A percentile compares a stretch with the other conserved stretches of the same genome.
Evolutionary conservation across 2,329 filamentous ascomycete genomes (phyloP).

Genomic region (Diplodia mutila): DNA sequence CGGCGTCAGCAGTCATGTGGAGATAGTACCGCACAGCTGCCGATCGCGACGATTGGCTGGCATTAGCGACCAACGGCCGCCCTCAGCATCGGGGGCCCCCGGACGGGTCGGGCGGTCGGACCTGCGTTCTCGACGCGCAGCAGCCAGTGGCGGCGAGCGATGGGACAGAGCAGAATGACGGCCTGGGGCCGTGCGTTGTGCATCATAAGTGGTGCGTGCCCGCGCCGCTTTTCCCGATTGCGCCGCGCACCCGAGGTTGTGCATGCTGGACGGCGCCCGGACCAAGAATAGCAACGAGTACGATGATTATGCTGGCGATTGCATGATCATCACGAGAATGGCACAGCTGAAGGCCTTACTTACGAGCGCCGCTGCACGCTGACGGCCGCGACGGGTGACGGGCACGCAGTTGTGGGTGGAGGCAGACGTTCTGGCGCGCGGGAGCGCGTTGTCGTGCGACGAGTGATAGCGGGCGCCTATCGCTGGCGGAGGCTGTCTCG

Average conservation of each 20-base stretch:
- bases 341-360: conserved; percentile 23
- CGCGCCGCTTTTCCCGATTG: conserved; percentile 14
- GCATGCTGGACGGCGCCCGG: conserved; percentile 12
- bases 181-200: conserved; percentile 32
- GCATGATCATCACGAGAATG: conserved; percentile 27
- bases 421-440: conserved; percentile 1
- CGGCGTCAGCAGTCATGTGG: conserved; percentile 16
- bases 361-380: conserved; percentile 17
- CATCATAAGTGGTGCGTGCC: conserved; percentile 16
- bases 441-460: conserved; percentile 23
- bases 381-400: conserved; percentile 1
- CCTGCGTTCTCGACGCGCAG: conserved; percentile 22
- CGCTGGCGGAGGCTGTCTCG: not conserved
- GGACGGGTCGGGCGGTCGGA: conserved; percentile 23
- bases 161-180: conserved; percentile 28
- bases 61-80: conserved; percentile 16
- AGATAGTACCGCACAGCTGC: conserved; percentile 10
- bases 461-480: conserved; percentile 19
- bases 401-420: not conserved
- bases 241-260: conserved; percentile 24
- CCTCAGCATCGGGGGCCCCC: conserved; percentile 13
- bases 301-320: conserved; percentile 24
- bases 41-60: conserved; percentile 25
- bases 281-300: conserved; percentile 23
- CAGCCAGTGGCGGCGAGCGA: conserved; percentile 8